Conservation (phyloP, 1,284 basidiomycete genomes). For the Stygiomarasmius scandens region DNA sequence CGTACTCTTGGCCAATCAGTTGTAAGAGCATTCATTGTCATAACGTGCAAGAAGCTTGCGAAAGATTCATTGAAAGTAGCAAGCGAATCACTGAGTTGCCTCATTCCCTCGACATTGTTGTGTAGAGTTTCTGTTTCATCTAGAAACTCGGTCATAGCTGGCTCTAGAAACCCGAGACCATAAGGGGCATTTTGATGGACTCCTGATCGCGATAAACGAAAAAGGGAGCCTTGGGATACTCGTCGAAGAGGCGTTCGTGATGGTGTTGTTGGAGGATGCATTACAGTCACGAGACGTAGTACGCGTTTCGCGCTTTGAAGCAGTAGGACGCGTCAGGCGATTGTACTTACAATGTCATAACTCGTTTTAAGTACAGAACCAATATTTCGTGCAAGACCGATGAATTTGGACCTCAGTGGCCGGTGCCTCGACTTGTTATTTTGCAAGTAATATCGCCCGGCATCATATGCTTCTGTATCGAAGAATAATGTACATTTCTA, state of each 20-base stretch:
- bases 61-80: conserved; percentile 92
- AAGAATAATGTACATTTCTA: not conserved
- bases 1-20: conserved; percentile 88
- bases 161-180: conserved; percentile 85
- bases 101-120: conserved; percentile 74
- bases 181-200: conserved; percentile 74
- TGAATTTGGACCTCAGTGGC: too few species aligned
- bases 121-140: conserved; percentile 87
- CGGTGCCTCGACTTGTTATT: too few species aligned
- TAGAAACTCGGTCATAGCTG: conserved; percentile 81
- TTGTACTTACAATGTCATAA: too few species aligned
- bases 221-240: conserved; percentile 89
- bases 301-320: not conserved
- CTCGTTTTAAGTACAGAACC: too few species aligned
- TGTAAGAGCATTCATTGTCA: conserved; percentile 94
- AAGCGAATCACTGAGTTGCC: conserved; percentile 74
- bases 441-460: too few species aligned
- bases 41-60: conserved; percentile 86
- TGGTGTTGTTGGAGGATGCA: conserved; percentile 28
- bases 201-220: conserved; percentile 76
- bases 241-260: conserved; percentile 80
- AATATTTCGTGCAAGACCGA: too few species aligned
- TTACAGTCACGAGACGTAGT: not conserved
- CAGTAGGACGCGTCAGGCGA: too few species aligned
- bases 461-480: not conserved